Percentiles rank a stretch among this genome's conserved stretches.
phyloP scores from a whole-genome alignment of 371 early-diverging fungal genomes.

The Mortierella polycephala region DNA sequence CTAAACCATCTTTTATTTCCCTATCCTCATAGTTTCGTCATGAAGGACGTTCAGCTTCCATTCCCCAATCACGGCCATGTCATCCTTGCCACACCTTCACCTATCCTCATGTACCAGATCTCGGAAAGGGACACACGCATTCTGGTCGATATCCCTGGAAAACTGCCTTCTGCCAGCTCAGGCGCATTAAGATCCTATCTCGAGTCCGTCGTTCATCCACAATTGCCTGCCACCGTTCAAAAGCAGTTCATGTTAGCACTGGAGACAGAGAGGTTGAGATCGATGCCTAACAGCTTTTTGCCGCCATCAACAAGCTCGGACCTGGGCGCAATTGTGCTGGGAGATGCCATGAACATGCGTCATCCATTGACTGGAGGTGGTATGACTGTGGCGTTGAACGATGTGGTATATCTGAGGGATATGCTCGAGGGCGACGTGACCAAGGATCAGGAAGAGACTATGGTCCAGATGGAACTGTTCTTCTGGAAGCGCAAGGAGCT shows the following conservation, averaged over 20 bases:
- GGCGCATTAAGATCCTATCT: constrained; percentile 63
- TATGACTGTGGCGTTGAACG: constrained; percentile 95
- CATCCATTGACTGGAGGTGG: constrained; percentile 96
- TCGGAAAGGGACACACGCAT: constrained; percentile 89
- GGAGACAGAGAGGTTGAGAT: constrained; percentile 78
- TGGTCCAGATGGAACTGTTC: constrained; percentile 68
- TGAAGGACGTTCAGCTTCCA: constrained; percentile 80
- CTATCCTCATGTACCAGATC: constrained; percentile 95
- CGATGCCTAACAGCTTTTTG: constrained; percentile 92
- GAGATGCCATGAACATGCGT: constrained; percentile 96
- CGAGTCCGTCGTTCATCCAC: constrained; percentile 67
- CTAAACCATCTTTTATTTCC: not conserved
- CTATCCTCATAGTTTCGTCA: constrained; percentile 57
- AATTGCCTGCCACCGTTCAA: constrained; percentile 75
- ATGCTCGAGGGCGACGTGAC: constrained; percentile 64
- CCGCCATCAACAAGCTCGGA: constrained; percentile 71
- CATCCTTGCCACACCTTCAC: constrained; percentile 83
- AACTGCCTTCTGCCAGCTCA: constrained; percentile 69
- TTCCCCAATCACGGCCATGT: constrained; percentile 92
- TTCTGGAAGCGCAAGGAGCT: constrained; percentile 88
- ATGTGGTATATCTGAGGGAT: constrained; percentile 75
- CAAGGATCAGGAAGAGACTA: constrained; percentile 61
- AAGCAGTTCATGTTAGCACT: constrained; percentile 75
- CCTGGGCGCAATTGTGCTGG: constrained; percentile 83
- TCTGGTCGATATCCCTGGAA: constrained; percentile 92